phyloP scores from a whole-genome alignment of 441 rosid genomes.

The Rhodomyrtus psidioides region DNA sequence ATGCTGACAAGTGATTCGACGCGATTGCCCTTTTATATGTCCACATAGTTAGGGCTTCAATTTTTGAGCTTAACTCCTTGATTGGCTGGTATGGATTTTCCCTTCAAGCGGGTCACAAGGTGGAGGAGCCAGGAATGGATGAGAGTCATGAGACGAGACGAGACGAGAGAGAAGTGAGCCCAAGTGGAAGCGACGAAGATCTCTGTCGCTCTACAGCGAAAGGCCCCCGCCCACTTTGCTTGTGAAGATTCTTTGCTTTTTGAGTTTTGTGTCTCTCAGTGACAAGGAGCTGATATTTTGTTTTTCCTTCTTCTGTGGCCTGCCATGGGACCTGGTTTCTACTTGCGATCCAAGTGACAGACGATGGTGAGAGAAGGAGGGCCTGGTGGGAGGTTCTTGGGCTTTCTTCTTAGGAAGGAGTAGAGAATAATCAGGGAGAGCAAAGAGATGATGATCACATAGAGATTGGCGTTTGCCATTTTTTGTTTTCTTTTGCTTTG shows the following conservation, averaged over 20 bases:
- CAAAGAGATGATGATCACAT: no score
- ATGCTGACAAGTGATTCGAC: not conserved
- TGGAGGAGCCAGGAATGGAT: conserved; percentile 2
- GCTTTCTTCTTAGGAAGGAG: not conserved
- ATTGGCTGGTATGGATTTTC: conserved; percentile 63
- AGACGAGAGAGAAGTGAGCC: not conserved
- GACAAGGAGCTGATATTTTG: no score
- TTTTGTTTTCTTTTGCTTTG: not conserved
- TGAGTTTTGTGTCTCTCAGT: conserved; percentile 8
- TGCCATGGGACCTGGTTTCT: no score
- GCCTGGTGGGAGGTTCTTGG: not conserved
- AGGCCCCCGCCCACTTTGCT: not conserved
- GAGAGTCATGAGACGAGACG: no score
- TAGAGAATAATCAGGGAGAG: not conserved
- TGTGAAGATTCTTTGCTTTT: conserved; percentile 5
- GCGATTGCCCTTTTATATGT: not conserved
- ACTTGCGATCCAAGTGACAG: no score
- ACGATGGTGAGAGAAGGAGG: not conserved
- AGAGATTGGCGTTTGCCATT: not conserved
- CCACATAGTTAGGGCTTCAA: not conserved
- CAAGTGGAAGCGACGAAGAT: not conserved
- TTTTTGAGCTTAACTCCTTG: not conserved
- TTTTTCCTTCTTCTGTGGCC: no score
- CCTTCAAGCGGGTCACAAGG: not conserved
- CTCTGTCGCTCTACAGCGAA: not conserved